phyloP scores from a whole-genome alignment of 2,329 filamentous ascomycete species.

The Trichoderma harzianum region DNA sequence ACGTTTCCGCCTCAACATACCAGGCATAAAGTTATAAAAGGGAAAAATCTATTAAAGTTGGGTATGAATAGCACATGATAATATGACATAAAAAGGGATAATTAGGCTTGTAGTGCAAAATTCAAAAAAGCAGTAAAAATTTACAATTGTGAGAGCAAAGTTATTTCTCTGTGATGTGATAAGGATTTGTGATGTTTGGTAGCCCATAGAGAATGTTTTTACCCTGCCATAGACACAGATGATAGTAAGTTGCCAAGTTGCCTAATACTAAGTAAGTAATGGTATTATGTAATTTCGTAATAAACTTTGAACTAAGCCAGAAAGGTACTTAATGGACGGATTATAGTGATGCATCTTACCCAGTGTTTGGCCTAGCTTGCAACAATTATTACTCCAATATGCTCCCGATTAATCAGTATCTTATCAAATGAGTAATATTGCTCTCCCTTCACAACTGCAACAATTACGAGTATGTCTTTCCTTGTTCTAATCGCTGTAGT shows the following conservation, averaged over 20 bases:
- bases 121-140: slow-evolving; percentile 5
- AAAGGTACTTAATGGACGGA: not conserved
- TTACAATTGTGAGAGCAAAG: not conserved
- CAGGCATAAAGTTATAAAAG: slow-evolving; percentile 64
- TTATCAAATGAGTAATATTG: not conserved
- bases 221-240: not conserved
- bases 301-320: not conserved
- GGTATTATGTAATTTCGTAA: not conserved
- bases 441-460: not conserved
- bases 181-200: too few species aligned
- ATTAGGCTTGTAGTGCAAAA: slow-evolving; percentile 9
- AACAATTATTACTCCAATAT: not conserved
- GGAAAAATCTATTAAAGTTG: not conserved
- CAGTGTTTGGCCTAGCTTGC: not conserved
- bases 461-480: not conserved
- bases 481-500: too few species aligned
- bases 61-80: slow-evolving; percentile 16
- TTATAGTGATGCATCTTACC: not conserved
- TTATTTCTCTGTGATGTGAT: not conserved
- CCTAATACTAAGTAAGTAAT: not conserved
- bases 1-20: slow-evolving; percentile 96
- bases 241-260: not conserved
- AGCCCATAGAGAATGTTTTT: too few species aligned
- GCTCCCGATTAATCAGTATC: not conserved
- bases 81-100: slow-evolving; percentile 13